A percentile compares a stretch with the other conserved stretches of the same genome.
These are phyloP conservation scores for Xylaria sp. DNA, from an alignment of 2,329 filamentous ascomycete genomes.

Conservation along the genomic window DNA sequence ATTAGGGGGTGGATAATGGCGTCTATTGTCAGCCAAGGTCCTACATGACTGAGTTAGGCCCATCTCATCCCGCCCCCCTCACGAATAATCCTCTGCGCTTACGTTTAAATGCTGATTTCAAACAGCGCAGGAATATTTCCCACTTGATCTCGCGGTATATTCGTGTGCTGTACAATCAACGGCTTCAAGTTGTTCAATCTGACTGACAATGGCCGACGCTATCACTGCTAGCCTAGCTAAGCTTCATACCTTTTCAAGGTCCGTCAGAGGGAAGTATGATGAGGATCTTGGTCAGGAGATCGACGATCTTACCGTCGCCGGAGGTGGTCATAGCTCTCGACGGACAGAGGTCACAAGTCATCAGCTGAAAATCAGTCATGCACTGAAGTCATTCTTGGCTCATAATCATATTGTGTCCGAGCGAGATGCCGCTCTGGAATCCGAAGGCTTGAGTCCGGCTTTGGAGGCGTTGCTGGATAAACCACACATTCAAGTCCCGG, in stretches of 20 bases:
- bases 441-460: slow-evolving; percentile 55
- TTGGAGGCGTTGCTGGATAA: slow-evolving; percentile 64
- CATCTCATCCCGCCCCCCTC: slow-evolving; percentile 5
- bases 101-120: neutral
- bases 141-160: neutral
- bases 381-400: slow-evolving; percentile 65
- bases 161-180: neutral
- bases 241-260: slow-evolving; percentile 53
- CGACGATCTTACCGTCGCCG: slow-evolving; percentile 62
- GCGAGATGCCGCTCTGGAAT: slow-evolving; percentile 58
- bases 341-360: slow-evolving; percentile 59
- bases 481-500: slow-evolving; percentile 67
- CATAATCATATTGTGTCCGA: slow-evolving; percentile 61
- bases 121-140: neutral
- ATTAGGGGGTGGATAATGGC: slow-evolving; percentile 14
- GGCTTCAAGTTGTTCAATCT: neutral
- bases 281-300: slow-evolving; percentile 65
- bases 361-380: slow-evolving; percentile 67
- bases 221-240: slow-evolving; percentile 48
- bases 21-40: slow-evolving; percentile 17
- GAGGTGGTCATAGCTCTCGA: slow-evolving; percentile 66
- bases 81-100: neutral
- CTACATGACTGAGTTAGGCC: slow-evolving; percentile 7
- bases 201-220: slow-evolving; percentile 38
- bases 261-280: slow-evolving; percentile 51